These are phyloP conservation scores for Colletotrichum noveboracense DNA, from an alignment of 2,329 filamentous ascomycete species.

Conservation along the genomic window DNA sequence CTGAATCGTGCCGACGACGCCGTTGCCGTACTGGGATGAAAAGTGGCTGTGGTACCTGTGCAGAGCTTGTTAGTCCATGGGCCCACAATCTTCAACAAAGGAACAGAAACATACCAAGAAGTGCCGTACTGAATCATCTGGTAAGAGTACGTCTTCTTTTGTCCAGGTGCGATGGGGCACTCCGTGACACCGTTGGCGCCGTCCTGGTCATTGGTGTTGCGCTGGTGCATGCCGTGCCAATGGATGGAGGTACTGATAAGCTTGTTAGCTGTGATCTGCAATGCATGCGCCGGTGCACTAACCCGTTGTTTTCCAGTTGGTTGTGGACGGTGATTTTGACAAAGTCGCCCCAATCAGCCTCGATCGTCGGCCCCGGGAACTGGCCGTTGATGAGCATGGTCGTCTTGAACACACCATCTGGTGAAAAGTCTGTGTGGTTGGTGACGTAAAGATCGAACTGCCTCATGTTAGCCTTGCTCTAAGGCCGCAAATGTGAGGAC, in stretches of 20 bases:
- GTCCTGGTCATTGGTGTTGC: slow-evolving; percentile 45
- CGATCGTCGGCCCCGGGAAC: slow-evolving; percentile 58
- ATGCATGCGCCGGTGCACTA: not conserved
- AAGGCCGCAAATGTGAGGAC: not conserved
- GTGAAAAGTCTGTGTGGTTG: slow-evolving; percentile 23
- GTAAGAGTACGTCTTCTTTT: slow-evolving; percentile 38
- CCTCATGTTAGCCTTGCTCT: not conserved
- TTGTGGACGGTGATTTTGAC: slow-evolving; percentile 66
- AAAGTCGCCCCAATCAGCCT: slow-evolving; percentile 46
- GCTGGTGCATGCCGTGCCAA: slow-evolving; percentile 54
- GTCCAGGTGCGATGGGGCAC: slow-evolving; percentile 42
- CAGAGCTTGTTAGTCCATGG: slow-evolving; percentile 26
- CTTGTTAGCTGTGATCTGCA: not conserved
- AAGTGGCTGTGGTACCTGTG: slow-evolving; percentile 56
- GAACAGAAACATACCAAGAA: slow-evolving; percentile 28
- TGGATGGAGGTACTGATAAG: slow-evolving; percentile 52
- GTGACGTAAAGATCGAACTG: slow-evolving; percentile 32
- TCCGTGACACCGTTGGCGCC: slow-evolving; percentile 51
- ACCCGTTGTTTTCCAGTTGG: slow-evolving; percentile 48
- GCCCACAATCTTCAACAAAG: not conserved
- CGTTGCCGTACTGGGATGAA: slow-evolving; percentile 55
- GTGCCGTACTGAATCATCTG: slow-evolving; percentile 41
- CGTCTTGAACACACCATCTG: slow-evolving; percentile 27
- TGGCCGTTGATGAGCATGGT: slow-evolving; percentile 53
- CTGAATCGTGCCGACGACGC: slow-evolving; percentile 55